These are phyloP conservation scores for Solanum hybrid DNA, from an alignment of 305 asterid species.

Conservation along the genomic window DNA sequence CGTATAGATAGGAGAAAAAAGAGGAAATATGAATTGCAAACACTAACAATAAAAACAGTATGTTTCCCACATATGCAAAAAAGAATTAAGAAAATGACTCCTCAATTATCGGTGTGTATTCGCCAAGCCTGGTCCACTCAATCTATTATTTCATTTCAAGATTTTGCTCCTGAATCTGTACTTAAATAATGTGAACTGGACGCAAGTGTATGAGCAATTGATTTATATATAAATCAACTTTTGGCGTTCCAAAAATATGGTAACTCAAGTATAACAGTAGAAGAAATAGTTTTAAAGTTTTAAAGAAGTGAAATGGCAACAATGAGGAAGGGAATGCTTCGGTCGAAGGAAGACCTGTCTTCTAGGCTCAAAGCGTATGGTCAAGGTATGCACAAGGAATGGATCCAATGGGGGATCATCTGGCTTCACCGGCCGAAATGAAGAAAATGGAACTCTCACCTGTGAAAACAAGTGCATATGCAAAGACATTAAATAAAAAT, in stretches of 20 bases:
- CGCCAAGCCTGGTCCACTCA: background rate
- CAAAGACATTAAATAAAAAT: background rate
- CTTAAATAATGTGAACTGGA: background rate
- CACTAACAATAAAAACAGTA: background rate
- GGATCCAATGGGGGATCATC: constrained; percentile 95
- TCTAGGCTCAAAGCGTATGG: constrained; percentile 92
- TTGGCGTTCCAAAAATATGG: background rate
- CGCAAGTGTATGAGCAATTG: background rate
- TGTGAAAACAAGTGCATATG: constrained; percentile 15
- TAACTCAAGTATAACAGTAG: background rate
- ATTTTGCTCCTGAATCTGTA: background rate
- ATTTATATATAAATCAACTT: background rate
- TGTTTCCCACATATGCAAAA: background rate
- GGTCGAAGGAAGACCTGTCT: constrained; percentile 48
- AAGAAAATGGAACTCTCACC: constrained; percentile 95
- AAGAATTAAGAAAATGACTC: background rate
- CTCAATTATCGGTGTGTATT: background rate
- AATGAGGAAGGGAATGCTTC: background rate
- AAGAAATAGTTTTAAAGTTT: background rate
- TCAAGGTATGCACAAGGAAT: constrained; percentile 85
- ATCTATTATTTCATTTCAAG: background rate
- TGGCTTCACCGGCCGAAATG: constrained; percentile 81
- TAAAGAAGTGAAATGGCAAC: background rate
- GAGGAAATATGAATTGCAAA: background rate
- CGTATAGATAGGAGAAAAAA: background rate